phyloP scores from a whole-genome alignment of 2,329 filamentous ascomycete species.

The Alternaria burnsii region DNA sequence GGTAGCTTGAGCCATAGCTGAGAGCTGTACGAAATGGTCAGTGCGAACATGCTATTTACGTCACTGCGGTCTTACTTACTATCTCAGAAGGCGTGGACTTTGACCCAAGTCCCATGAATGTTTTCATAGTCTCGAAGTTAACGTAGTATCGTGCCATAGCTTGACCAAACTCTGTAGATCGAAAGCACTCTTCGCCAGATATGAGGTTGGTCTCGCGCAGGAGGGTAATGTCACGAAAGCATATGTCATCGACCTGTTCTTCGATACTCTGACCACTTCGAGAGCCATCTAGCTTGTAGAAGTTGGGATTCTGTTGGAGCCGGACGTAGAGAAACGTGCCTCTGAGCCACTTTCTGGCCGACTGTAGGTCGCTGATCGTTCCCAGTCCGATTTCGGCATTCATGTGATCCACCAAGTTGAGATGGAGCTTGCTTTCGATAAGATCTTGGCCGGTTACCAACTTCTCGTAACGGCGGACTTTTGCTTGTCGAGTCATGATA shows the following conservation, averaged over 20 bases:
- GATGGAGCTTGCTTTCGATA: constrained; percentile 80
- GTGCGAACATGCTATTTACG: not conserved
- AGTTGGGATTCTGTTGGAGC: constrained; percentile 71
- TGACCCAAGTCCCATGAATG: constrained; percentile 68
- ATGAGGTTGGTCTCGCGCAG: constrained; percentile 70
- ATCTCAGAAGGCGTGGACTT: constrained; percentile 72
- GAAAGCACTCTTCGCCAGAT: constrained; percentile 58
- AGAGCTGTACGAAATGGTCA: constrained; percentile 61
- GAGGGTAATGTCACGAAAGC: constrained; percentile 71
- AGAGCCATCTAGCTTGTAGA: constrained; percentile 72
- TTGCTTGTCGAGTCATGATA: constrained; percentile 77
- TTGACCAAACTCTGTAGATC: constrained; percentile 75
- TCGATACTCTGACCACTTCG: constrained; percentile 63
- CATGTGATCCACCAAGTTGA: constrained; percentile 81
- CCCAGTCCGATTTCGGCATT: constrained; percentile 84
- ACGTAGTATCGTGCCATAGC: constrained; percentile 87
- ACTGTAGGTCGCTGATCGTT: constrained; percentile 70
- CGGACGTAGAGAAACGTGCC: constrained; percentile 83
- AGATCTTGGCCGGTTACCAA: constrained; percentile 77
- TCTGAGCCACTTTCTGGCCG: constrained; percentile 76
- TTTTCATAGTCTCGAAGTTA: constrained; percentile 80
- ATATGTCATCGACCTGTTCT: constrained; percentile 73
- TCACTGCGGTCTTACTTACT: constrained; percentile 57
- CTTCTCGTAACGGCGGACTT: constrained; percentile 72
- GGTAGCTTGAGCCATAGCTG: constrained; percentile 69